Conservation (phyloP, 2,329 filamentous ascomycete species). For the Epichloe typhina region DNA sequence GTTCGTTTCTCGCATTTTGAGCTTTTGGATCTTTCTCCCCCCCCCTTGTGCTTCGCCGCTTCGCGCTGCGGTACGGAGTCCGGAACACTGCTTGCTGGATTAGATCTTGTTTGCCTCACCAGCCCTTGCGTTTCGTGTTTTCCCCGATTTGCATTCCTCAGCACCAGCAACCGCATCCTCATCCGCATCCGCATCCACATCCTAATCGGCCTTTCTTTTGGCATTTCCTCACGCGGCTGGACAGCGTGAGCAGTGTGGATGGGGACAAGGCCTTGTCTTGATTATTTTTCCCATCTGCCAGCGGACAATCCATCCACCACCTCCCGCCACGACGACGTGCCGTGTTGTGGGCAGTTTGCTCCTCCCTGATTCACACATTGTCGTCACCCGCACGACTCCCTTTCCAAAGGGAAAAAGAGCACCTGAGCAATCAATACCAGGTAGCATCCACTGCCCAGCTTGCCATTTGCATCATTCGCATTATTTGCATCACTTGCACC, state of each 20-base stretch:
- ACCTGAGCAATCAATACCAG: not conserved
- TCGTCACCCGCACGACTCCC: not conserved
- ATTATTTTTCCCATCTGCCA: not conserved
- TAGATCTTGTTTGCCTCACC: not conserved
- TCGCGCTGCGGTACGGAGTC: too few relatives aligned
- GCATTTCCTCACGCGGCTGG: conserved; percentile 6
- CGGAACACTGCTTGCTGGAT: too few relatives aligned
- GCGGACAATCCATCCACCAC: not conserved
- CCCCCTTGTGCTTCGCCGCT: not conserved
- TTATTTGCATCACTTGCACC: not conserved
- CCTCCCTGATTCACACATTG: conserved; percentile 6
- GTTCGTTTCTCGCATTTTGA: not conserved
- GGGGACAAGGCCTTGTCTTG: not conserved
- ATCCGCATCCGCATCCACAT: not conserved
- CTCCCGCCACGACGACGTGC: not conserved
- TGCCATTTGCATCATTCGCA: not conserved
- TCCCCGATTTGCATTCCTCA: not conserved
- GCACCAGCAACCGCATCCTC: not conserved
- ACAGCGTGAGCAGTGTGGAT: not conserved
- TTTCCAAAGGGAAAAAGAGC: not conserved
- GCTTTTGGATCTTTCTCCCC: not conserved
- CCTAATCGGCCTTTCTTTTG: not conserved
- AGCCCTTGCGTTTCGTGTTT: not conserved
- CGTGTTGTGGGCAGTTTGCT: not conserved
- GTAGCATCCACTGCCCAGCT: not conserved